Evolutionary conservation across 768 basidiomycete species (phyloP).

Genomic region (Leccinellum albellum): DNA sequence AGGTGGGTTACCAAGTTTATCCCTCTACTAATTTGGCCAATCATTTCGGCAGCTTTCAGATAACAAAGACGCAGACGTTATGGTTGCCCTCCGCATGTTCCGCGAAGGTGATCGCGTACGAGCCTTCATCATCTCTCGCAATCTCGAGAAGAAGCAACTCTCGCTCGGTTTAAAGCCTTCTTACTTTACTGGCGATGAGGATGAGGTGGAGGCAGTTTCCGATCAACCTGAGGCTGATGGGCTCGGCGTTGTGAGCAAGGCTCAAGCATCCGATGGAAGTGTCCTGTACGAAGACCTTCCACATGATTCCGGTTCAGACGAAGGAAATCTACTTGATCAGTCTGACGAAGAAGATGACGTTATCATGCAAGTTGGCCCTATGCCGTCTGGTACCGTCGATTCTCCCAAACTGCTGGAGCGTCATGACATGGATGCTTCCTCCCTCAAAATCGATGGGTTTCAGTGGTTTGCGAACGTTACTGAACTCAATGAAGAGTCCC

Average conservation of each 20-base stretch:
- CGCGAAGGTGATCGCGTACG: conserved; percentile 84
- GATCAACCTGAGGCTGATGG: conserved; percentile 23
- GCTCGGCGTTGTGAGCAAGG: conserved; percentile 32
- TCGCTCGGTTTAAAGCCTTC: conserved; percentile 85
- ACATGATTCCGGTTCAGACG: conserved; percentile 12
- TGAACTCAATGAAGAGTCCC: conserved; percentile 38
- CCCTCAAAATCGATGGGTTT: conserved; percentile 63
- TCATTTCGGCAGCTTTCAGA: conserved; percentile 68
- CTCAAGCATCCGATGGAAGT: conserved; percentile 23
- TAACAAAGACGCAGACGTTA: conserved; percentile 75
- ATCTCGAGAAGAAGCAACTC: conserved; percentile 76
- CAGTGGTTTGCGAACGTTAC: conserved; percentile 57
- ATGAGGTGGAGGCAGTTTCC: conserved; percentile 31
- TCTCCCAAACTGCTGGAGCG: background rate
- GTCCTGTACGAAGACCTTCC: conserved; percentile 8
- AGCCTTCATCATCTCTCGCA: conserved; percentile 68
- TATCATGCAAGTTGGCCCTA: conserved; percentile 19
- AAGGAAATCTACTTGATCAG: conserved; percentile 16
- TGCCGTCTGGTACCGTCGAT: background rate
- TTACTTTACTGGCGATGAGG: conserved; percentile 67
- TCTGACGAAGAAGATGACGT: conserved; percentile 13
- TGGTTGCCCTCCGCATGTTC: conserved; percentile 75
- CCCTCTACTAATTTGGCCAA: background rate
- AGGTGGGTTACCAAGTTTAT: conserved; percentile 46
- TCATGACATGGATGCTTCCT: conserved; percentile 17